These are phyloP conservation scores for Pythium utonaiense DNA, from an alignment of 352 stramenopile genomes.

Conservation along the genomic window DNA sequence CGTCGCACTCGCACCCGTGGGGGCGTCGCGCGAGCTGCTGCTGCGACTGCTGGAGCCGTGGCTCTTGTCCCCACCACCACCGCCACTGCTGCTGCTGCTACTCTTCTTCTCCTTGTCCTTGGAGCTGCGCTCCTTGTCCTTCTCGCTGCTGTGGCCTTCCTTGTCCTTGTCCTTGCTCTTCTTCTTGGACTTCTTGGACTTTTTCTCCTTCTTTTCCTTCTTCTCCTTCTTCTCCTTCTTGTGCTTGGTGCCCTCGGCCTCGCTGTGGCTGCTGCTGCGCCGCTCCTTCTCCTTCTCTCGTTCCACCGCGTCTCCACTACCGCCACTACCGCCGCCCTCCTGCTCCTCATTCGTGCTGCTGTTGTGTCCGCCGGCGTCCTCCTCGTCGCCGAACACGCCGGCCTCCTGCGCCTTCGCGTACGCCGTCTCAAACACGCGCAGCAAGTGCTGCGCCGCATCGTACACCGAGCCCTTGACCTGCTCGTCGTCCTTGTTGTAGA, in stretches of 20 bases:
- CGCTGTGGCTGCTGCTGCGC: neutral
- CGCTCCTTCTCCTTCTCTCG: conserved; percentile 11
- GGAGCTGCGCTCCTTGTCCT: conserved; percentile 16
- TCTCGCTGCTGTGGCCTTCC: conserved; percentile 22
- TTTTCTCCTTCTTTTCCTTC: conserved; percentile 35
- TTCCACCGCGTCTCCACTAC: neutral
- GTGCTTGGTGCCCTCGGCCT: conserved; percentile 6
- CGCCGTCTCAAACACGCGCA: conserved; percentile 77
- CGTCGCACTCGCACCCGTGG: neutral
- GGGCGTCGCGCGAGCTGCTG: neutral
- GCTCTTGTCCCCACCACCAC: conserved; percentile 2
- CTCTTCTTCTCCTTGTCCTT: conserved; percentile 22
- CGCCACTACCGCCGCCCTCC: conserved; percentile 22
- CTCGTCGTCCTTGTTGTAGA: conserved; percentile 78
- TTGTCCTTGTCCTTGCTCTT: conserved; percentile 68
- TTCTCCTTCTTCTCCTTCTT: conserved; percentile 60
- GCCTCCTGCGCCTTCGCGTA: conserved; percentile 74
- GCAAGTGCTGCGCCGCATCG: conserved; percentile 71
- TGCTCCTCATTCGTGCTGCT: conserved; percentile 30
- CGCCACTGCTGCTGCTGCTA: conserved; percentile 22
- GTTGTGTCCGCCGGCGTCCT: conserved; percentile 22
- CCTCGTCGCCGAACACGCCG: conserved; percentile 31
- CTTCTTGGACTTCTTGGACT: conserved; percentile 70
- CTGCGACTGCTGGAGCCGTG: conserved; percentile 4
- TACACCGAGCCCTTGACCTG: conserved; percentile 77